Percentiles rank a stretch among this genome's conserved stretches.
Conservation (phyloP, 1,139 yeast species). For the Debaryomyces psychrophilus region DNA sequence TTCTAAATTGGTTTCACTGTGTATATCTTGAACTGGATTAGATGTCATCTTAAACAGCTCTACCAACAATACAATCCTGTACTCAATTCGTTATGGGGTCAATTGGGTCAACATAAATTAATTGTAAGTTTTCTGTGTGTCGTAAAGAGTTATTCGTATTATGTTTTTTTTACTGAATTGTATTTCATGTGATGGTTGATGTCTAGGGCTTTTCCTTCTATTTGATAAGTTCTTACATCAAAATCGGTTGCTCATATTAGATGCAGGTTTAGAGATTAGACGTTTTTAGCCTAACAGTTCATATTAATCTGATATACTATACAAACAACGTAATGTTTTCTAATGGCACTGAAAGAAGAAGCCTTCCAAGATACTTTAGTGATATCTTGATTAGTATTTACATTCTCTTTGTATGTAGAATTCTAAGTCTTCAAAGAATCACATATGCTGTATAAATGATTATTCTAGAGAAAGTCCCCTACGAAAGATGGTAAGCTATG, state of each 20-base stretch:
- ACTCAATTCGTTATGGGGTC: not conserved
- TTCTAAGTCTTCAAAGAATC: too few relatives aligned
- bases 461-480: too few relatives aligned
- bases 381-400: too few relatives aligned
- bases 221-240: not conserved
- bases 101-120: not conserved
- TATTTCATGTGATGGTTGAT: not conserved
- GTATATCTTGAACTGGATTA: not conserved
- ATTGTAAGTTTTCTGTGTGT: not conserved
- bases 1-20: slow-evolving; percentile 1
- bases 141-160: not conserved
- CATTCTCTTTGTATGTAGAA: too few relatives aligned
- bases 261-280: not conserved
- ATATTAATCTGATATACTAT: too few relatives aligned
- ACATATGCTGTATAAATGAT: too few relatives aligned
- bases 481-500: too few relatives aligned
- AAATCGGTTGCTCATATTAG: not conserved
- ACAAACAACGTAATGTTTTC: too few relatives aligned
- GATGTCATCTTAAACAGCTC: not conserved
- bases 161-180: not conserved
- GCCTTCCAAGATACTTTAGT: too few relatives aligned
- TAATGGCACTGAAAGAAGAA: too few relatives aligned
- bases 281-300: too few relatives aligned
- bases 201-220: not conserved
- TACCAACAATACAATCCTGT: not conserved